phyloP scores from a whole-genome alignment of 371 early-diverging fungal genomes.

The Zychaea mexicana region DNA sequence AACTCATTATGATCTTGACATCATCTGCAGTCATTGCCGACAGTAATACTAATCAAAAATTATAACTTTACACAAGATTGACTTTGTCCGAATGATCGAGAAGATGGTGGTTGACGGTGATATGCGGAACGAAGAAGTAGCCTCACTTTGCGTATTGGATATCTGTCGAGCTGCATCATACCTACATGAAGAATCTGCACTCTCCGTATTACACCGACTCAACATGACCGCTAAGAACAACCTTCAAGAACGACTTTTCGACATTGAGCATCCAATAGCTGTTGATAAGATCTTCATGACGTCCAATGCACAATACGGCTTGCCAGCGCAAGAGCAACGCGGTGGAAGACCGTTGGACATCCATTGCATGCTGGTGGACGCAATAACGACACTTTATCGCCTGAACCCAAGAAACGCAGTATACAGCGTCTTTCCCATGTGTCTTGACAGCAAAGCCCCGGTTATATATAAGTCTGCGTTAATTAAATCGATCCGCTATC shows the following conservation, averaged over 20 bases:
- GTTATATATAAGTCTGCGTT: background rate
- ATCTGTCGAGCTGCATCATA: conserved; percentile 73
- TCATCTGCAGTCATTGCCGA: too few relatives aligned
- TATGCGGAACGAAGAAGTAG: conserved; percentile 60
- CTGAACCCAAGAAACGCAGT: background rate
- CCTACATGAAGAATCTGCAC: background rate
- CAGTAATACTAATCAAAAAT: background rate
- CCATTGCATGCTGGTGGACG: background rate
- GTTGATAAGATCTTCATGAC: background rate
- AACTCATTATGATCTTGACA: too few relatives aligned
- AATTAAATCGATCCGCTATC: background rate
- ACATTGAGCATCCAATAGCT: background rate
- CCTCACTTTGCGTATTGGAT: conserved; percentile 76
- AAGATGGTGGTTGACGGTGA: conserved; percentile 48
- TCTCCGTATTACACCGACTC: background rate
- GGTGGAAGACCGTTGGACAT: background rate
- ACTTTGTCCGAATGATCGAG: background rate
- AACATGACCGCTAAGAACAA: background rate
- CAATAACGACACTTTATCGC: background rate
- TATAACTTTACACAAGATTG: background rate
- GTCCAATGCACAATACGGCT: background rate
- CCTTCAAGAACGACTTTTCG: background rate
- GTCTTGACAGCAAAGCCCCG: background rate
- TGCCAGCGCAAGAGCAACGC: background rate
- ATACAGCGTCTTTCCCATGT: conserved; percentile 1